These are phyloP conservation scores for Nakaseomyces kungkrabaensis DNA, from an alignment of 1,139 yeast species.

Conservation along the genomic window DNA sequence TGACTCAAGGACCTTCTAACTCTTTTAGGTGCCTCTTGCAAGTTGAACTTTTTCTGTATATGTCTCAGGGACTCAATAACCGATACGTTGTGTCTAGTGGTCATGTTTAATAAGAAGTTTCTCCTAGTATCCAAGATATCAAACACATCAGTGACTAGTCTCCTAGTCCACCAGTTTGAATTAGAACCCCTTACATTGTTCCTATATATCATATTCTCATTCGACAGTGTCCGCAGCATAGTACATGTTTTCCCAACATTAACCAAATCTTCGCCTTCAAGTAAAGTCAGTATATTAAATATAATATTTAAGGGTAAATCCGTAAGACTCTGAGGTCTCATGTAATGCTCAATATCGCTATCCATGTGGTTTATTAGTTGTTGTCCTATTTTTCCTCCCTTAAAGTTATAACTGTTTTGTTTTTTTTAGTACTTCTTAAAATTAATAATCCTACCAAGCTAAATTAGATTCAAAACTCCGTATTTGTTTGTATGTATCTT, in stretches of 20 bases:
- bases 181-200: conserved; percentile 11
- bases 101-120: conserved; percentile 8
- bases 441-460: too few species aligned
- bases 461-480: too few species aligned
- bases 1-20: not conserved
- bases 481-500: too few species aligned
- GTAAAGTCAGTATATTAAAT: conserved; percentile 17
- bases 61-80: conserved; percentile 12
- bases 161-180: conserved; percentile 14
- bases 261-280: conserved; percentile 18
- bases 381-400: not conserved
- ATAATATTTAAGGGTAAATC: conserved; percentile 20
- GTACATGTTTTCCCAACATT: conserved; percentile 19
- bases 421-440: not conserved
- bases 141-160: conserved; percentile 16
- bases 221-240: conserved; percentile 19
- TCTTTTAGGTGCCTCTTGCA: conserved; percentile 7
- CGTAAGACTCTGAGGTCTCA: conserved; percentile 1
- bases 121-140: conserved; percentile 14
- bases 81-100: conserved; percentile 12
- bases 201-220: conserved; percentile 17
- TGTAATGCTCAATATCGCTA: not conserved
- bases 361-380: conserved; percentile 1
- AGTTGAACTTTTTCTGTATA: conserved; percentile 12
- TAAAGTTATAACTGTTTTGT: too few species aligned